Conservation (phyloP, 768 basidiomycete species). For the Lactifluus hygrophoroides region DNA sequence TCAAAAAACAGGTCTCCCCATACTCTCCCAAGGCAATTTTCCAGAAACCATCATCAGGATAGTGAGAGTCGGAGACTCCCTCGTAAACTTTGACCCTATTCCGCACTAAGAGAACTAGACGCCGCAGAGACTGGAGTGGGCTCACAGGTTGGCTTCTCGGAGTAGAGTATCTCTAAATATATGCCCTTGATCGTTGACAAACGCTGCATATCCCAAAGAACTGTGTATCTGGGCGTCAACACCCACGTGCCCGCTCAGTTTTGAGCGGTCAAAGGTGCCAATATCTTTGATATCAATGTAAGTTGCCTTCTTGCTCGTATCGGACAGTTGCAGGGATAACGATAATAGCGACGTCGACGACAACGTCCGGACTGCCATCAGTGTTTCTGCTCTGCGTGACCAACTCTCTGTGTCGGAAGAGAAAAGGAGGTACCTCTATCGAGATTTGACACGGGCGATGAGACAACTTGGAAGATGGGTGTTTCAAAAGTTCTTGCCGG, state of each 20-base stretch:
- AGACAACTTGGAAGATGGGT: constrained; percentile 56
- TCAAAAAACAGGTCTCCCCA: constrained; percentile 35
- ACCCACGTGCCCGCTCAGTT: constrained; percentile 33
- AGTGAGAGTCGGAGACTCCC: not conserved
- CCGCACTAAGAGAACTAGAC: not conserved
- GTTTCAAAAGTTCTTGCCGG: constrained; percentile 47
- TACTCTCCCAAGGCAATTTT: constrained; percentile 35
- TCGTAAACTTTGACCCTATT: constrained; percentile 8
- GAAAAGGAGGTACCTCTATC: not conserved
- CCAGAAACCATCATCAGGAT: constrained; percentile 38
- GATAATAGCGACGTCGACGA: constrained; percentile 27
- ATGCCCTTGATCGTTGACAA: constrained; percentile 7
- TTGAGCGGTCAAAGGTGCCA: constrained; percentile 25
- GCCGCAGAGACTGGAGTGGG: not conserved
- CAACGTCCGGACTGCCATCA: constrained; percentile 41
- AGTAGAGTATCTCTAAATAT: constrained; percentile 3
- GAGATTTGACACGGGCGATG: constrained; percentile 1
- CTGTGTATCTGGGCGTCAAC: constrained; percentile 40
- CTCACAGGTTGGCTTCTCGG: not conserved
- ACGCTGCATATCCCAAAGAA: not conserved
- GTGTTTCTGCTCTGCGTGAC: constrained; percentile 11
- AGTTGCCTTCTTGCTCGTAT: not conserved
- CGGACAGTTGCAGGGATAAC: not conserved
- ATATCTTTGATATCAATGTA: constrained; percentile 8
- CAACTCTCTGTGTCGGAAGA: constrained; percentile 8